Evolutionary conservation across 2,329 filamentous ascomycete species (phyloP).

Genomic region (Clarireedia monteithiana): DNA sequence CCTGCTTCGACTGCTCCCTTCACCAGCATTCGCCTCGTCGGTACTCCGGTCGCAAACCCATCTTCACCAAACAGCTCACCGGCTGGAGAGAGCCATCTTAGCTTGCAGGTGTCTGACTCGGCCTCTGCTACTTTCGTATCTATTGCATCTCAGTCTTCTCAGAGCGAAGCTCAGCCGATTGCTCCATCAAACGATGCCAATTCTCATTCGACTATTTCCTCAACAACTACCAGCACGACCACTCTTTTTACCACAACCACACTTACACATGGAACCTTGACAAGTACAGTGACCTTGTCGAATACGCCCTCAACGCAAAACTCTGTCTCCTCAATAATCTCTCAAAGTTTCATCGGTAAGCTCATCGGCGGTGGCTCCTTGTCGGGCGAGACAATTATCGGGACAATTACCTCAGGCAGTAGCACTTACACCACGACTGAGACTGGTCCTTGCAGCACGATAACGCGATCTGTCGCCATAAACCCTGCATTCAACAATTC

Average conservation of each 20-base stretch:
- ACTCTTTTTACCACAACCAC: not conserved
- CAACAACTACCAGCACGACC: not conserved
- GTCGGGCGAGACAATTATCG: not conserved
- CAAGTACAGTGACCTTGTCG: not conserved
- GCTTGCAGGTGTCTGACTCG: too few relatives aligned
- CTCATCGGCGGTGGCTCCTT: not conserved
- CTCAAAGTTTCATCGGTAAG: constrained; percentile 4
- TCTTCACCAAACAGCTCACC: too few relatives aligned
- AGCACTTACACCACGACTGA: constrained; percentile 5
- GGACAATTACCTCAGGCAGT: constrained; percentile 1
- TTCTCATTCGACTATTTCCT: not conserved
- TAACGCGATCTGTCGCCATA: constrained; percentile 1
- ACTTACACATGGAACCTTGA: not conserved
- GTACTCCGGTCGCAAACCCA: not conserved
- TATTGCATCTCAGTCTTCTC: too few relatives aligned
- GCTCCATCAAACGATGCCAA: not conserved
- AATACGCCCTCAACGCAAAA: not conserved
- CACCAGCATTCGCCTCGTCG: too few relatives aligned
- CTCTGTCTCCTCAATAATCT: not conserved
- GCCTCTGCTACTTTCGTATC: too few relatives aligned
- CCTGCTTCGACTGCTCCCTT: too few relatives aligned
- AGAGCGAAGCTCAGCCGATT: too few relatives aligned
- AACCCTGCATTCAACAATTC: not conserved
- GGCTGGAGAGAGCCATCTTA: too few relatives aligned
- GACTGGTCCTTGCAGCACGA: not conserved